These are phyloP conservation scores for Farysia itapuensis DNA, from an alignment of 1,284 basidiomycete genomes.

Conservation along the genomic window DNA sequence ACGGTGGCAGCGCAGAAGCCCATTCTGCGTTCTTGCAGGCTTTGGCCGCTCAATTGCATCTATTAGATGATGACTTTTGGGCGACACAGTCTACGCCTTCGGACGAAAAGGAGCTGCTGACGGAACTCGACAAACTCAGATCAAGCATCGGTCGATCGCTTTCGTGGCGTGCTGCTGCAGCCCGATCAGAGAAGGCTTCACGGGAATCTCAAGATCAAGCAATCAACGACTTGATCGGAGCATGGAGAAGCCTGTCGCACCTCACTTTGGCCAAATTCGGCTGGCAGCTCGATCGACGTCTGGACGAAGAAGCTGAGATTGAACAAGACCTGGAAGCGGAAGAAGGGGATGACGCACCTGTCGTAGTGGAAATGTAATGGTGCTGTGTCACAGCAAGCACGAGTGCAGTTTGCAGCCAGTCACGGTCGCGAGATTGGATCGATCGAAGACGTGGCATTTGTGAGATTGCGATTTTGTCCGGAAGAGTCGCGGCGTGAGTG, in stretches of 20 bases:
- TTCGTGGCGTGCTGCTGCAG: neutral
- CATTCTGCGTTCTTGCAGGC: conserved; percentile 20
- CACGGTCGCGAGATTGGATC: too few relatives aligned
- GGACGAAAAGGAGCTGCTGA: conserved; percentile 8
- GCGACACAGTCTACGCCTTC: conserved; percentile 1
- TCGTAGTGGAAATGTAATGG: conserved; percentile 25
- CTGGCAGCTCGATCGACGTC: conserved; percentile 16
- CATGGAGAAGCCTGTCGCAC: conserved; percentile 24
- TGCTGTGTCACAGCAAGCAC: too few relatives aligned
- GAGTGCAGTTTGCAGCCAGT: too few relatives aligned
- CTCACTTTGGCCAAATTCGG: conserved; percentile 4
- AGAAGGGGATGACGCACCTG: conserved; percentile 31
- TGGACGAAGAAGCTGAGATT: conserved; percentile 35
- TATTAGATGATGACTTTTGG: conserved; percentile 19
- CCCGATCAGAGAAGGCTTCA: neutral
- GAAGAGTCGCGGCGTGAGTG: too few relatives aligned
- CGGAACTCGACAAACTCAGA: conserved; percentile 13
- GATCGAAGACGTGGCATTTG: too few relatives aligned
- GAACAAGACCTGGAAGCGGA: conserved; percentile 26
- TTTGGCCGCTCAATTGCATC: conserved; percentile 3
- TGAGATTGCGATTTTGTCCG: too few relatives aligned
- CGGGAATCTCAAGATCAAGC: neutral
- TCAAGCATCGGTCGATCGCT: conserved; percentile 19
- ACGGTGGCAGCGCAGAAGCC: neutral
- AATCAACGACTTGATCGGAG: conserved; percentile 1